phyloP scores from a whole-genome alignment of 768 basidiomycete species.

The Cyathus striatus region DNA sequence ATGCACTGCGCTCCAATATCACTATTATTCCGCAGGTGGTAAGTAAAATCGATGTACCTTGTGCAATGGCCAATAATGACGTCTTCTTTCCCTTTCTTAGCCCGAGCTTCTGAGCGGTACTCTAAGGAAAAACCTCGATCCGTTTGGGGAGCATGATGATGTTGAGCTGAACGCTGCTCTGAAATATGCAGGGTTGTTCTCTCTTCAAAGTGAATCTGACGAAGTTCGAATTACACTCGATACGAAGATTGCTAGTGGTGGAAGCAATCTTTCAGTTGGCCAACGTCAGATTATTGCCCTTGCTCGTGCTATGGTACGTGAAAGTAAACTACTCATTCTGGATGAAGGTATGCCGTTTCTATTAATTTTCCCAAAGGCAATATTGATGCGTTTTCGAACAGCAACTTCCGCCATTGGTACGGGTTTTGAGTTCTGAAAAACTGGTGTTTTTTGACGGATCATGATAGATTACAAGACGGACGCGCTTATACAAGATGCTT shows the following conservation, averaged over 20 bases:
- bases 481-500: constrained; percentile 59
- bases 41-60: constrained; percentile 10
- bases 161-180: constrained; percentile 23
- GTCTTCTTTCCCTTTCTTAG: constrained; percentile 8
- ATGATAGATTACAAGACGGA: constrained; percentile 52
- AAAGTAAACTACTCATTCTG: constrained; percentile 50
- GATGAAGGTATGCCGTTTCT: constrained; percentile 45
- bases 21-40: constrained; percentile 50
- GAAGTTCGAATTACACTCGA: constrained; percentile 42
- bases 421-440: constrained; percentile 21
- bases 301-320: constrained; percentile 52
- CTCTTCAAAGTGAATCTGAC: constrained; percentile 32
- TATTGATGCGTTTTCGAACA: constrained; percentile 14
- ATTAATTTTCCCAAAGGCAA: constrained; percentile 43
- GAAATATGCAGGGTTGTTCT: constrained; percentile 26
- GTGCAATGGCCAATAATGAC: not conserved
- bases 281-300: constrained; percentile 62
- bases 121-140: constrained; percentile 54
- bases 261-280: constrained; percentile 63
- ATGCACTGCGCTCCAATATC: constrained; percentile 45
- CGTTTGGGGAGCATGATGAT: constrained; percentile 49
- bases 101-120: constrained; percentile 45
- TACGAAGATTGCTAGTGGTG: constrained; percentile 39
- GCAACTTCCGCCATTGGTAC: constrained; percentile 40
- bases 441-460: constrained; percentile 15